Evolutionary conservation across 2,329 filamentous ascomycete species (phyloP), one percentile per base, ranked within the genome.

Genomic region (Ceratocystiopsis brevicomis): DNA sequence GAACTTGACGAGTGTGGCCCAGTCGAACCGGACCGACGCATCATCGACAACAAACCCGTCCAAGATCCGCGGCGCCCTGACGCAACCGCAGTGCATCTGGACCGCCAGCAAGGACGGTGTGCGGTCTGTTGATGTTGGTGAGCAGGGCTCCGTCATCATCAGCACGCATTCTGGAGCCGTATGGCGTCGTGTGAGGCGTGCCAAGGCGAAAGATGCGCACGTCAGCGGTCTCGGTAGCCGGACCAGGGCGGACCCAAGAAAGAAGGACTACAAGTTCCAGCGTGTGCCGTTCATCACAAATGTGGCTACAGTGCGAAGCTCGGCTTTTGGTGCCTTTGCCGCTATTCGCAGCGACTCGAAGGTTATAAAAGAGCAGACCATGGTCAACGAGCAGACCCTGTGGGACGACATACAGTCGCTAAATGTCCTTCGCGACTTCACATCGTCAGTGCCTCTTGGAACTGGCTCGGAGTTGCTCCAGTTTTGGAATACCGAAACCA

Each of bases 251-350:
- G 75, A 77, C 18, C 66, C 69, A 33, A 81, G 76, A 52, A 71
- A 74, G 13, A 93, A 92, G 51, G 86, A 94, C 55, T 94, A 92
- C 65, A 98, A 98, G 57, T 98, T 96, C 52, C 78, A 88, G 53
- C 78, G 90, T 45, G 76, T 98, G 10, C 81, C 90, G 1, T 86
- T 82, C 37, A 73, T 98, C 44, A 94, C 85, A 2, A 78, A 86
- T 34, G 84, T 92, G 14, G 71, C 81, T 32, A 78, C 78, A 4
- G 87, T 96, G 9, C 73, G 86, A 50, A 88, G 86, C 52, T 96
- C 90, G 33, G 74, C 80, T 0, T 93, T 83, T 59, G 90, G 90
- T 5, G 83, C 88, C 0, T 96, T 88, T 63, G 82, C 85, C 33
- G 86, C 85, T 3, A 72, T 94, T 39, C 76, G 90, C 39, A 80